Evolutionary conservation across 1,139 yeast species (phyloP), one percentile per base, ranked within the genome.

Genomic region (Nadsonia commutata): DNA sequence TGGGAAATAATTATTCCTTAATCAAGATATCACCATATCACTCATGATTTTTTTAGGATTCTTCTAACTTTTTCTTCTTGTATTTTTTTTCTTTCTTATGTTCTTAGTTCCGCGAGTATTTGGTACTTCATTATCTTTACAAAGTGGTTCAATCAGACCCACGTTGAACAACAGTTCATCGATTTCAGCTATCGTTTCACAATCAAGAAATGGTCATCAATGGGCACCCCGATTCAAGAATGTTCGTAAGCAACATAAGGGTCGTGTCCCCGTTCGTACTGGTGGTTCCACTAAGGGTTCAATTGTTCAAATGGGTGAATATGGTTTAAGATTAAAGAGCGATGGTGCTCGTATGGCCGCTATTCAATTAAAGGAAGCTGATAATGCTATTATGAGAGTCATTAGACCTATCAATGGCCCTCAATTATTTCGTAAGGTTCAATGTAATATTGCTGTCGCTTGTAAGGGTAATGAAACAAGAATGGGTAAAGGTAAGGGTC

Each of bases 401-500:
- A 78, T 86, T 58, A 78, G 95, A 62, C 79, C 83, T 19, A 68
- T 77, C 39, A 75, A 78, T 37, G 79, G 78, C 40, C 82, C 83
- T 22, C 68, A 74, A 53, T 68, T 85, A 43, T 78, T 82, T 69
- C 79, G 93, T 51, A 74, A 98, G 56, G 70, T 88, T 49, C 77
- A 80, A 41, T 82, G 95, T 41, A 80, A 83, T 61, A 73, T 85
- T 46, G 93, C 97, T 0, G 94, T 90, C 18, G 88, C 96, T 65
- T 77, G 84, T 46, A 90, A 90, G 67, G 99, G 99, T 68, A 90
- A 93, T 63, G 96, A 90, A 62, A 85, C 96, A 18, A 90, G 99
- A 78, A 90, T 90, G 99, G 99, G 99, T 70, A 90, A 93, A 65
- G 99, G 99, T 68, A 90, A 90, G 65, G 99, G 99, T 64, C 80